These are phyloP conservation scores for Dendrobium catenatum DNA, from an alignment of 106 monocot genomes.

Conservation along the genomic window DNA sequence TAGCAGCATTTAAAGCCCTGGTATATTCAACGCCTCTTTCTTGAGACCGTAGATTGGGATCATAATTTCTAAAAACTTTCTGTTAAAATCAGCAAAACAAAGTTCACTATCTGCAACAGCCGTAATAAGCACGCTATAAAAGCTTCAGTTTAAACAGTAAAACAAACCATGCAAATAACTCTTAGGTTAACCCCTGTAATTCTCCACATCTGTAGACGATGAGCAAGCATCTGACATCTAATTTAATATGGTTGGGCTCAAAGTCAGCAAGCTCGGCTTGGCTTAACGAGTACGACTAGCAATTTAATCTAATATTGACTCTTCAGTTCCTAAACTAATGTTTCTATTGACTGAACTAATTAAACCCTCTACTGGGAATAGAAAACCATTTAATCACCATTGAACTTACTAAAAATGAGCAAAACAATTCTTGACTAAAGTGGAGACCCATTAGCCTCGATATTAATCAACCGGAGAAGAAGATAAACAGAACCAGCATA, in stretches of 20 bases:
- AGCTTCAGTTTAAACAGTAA: not conserved
- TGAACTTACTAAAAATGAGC: not conserved
- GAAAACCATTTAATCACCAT: not conserved
- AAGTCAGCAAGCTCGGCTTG: not conserved
- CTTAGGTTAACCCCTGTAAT: not conserved
- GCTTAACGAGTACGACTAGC: not conserved
- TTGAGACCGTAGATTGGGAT: slow-evolving; percentile 63
- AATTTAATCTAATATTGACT: not conserved
- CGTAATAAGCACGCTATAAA: not conserved
- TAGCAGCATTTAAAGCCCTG: slow-evolving; percentile 86
- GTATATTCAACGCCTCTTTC: slow-evolving; percentile 92
- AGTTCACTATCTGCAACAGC: not conserved
- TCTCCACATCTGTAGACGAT: not conserved
- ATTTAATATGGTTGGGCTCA: not conserved
- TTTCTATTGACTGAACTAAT: not conserved
- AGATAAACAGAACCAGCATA: too few relatives aligned
- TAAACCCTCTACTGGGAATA: not conserved
- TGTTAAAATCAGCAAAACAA: slow-evolving; percentile 20
- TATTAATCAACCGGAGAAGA: too few relatives aligned
- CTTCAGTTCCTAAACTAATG: not conserved
- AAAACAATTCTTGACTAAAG: not conserved
- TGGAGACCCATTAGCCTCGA: not conserved
- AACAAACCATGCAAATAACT: too few relatives aligned
- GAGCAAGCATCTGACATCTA: not conserved
- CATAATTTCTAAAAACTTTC: slow-evolving; percentile 95